These are phyloP conservation scores for Xylaria sp. DNA, from an alignment of 2,329 filamentous ascomycete genomes.

Conservation along the genomic window DNA sequence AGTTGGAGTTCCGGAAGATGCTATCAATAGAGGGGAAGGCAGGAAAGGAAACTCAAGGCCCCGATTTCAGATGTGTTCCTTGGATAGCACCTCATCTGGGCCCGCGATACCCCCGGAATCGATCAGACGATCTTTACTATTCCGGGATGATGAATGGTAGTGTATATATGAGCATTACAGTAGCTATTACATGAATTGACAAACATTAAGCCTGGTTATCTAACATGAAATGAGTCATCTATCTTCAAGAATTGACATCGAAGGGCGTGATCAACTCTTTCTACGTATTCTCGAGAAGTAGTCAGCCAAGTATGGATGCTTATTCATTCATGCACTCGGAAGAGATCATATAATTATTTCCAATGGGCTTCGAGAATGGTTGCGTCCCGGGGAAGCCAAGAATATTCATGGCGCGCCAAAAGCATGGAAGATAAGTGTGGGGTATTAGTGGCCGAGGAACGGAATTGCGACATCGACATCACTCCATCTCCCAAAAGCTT, in stretches of 20 bases:
- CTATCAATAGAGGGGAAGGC: not conserved
- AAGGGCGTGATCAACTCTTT: not conserved
- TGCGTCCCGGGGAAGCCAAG: not conserved
- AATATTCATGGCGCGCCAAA: not conserved
- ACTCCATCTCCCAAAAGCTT: constrained; percentile 3
- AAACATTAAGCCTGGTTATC: not conserved
- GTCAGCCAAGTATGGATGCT: not conserved
- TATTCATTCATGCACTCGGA: constrained; percentile 4
- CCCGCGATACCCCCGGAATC: constrained; percentile 9
- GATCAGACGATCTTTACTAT: not conserved
- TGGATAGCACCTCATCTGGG: not conserved
- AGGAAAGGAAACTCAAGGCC: not conserved
- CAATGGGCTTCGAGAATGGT: constrained; percentile 12
- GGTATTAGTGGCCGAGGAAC: constrained; percentile 34
- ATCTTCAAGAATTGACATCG: not conserved
- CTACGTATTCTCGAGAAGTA: not conserved
- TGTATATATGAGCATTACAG: constrained; percentile 16
- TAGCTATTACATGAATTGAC: constrained; percentile 5
- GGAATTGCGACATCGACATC: constrained; percentile 36
- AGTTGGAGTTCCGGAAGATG: not conserved
- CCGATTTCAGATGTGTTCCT: not conserved
- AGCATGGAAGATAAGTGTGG: constrained; percentile 1
- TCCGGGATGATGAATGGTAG: constrained; percentile 6
- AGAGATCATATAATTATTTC: not conserved
- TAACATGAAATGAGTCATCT: too few species aligned